Percentiles rank a stretch among this genome's conserved stretches.
phyloP scores from a whole-genome alignment of 1,284 basidiomycete species.

The Rhodotorula sp. region DNA sequence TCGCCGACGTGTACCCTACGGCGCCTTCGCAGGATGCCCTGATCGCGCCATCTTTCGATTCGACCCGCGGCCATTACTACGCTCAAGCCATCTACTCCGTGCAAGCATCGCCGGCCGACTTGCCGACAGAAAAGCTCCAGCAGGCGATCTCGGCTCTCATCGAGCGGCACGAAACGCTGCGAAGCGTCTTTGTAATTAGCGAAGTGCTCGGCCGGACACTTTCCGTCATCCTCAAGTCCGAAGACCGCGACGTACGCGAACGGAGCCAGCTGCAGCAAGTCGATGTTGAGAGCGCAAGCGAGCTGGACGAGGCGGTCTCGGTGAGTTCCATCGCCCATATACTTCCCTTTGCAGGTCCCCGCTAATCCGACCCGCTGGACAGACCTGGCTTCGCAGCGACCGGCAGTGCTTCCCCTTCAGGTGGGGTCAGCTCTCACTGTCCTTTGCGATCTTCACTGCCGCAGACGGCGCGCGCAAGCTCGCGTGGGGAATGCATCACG shows the following conservation, averaged over 20 bases:
- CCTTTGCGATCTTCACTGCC: constrained; percentile 34
- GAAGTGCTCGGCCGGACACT: constrained; percentile 14
- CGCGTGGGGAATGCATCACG: constrained; percentile 43
- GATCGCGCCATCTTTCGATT: constrained; percentile 39
- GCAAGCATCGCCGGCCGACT: background rate
- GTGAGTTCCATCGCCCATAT: constrained; percentile 1
- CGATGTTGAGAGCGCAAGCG: background rate
- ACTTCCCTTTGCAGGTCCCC: background rate
- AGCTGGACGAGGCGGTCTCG: constrained; percentile 13
- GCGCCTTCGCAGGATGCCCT: constrained; percentile 41
- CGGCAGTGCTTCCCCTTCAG: constrained; percentile 24
- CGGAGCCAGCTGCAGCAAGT: constrained; percentile 4
- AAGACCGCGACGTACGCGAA: constrained; percentile 25
- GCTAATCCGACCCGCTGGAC: background rate
- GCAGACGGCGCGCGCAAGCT: constrained; percentile 21
- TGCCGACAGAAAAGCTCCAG: constrained; percentile 17
- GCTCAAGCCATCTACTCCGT: constrained; percentile 42
- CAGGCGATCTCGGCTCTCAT: constrained; percentile 19
- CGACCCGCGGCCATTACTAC: constrained; percentile 36
- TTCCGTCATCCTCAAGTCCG: constrained; percentile 24
- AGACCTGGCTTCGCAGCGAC: constrained; percentile 36
- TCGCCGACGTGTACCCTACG: constrained; percentile 40
- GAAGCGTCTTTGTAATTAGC: constrained; percentile 36
- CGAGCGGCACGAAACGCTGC: constrained; percentile 28
- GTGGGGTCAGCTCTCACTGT: constrained; percentile 38